Evolutionary conservation across 139 green algal genomes (phyloP), one percentile per base, ranked within the genome.

Genomic region (Choricystis sp.): DNA sequence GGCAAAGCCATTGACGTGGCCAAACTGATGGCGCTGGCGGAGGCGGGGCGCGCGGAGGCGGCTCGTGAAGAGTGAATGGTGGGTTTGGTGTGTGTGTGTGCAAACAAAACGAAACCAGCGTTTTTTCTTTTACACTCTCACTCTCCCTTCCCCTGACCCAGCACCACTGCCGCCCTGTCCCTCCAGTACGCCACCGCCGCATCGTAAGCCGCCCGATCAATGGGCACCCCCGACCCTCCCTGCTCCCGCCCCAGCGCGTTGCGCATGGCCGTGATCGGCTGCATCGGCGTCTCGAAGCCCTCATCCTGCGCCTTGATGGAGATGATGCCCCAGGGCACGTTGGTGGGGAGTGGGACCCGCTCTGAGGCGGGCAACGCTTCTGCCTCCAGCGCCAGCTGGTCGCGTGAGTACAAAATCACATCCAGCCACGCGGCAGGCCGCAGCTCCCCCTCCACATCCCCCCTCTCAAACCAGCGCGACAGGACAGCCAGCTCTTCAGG

Each of bases 251-350:
- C 90, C 40, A 96, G 66, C 29, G 89, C 75, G 69, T 98, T 98
- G 4, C 91, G 76, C 79, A 98, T 84, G 69, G 95, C 94, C 1
- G 91, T 98, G 74, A 96, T 96, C 19, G 91, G 91, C 76, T 92
- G 78, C 84, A 94, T 93, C 21, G 90, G 90, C 2, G 81, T 90
- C 78, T 98, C 91, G 56, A 77, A 84, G 22, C 77, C 62, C 62
- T 93, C 85, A 60, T 89, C 74, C 69, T 94, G 83, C 1, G 81
- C 76, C 68, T 94, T 92, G 61, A 94, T 77, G 49, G 72, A 86
- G 66, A 96, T 97, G 61, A 97, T 96, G 19, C 88, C 91, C 91
- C 91, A 97, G 0, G 86, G 84, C 25, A 75, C 80, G 3, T 86
- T 62, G 0, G 83, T 16, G 31, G 62, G 63, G 1, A 70, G 66